Base-by-base conservation (phyloP, 2,329 filamentous ascomycete species). In the Pezicula carpinea region DNA sequence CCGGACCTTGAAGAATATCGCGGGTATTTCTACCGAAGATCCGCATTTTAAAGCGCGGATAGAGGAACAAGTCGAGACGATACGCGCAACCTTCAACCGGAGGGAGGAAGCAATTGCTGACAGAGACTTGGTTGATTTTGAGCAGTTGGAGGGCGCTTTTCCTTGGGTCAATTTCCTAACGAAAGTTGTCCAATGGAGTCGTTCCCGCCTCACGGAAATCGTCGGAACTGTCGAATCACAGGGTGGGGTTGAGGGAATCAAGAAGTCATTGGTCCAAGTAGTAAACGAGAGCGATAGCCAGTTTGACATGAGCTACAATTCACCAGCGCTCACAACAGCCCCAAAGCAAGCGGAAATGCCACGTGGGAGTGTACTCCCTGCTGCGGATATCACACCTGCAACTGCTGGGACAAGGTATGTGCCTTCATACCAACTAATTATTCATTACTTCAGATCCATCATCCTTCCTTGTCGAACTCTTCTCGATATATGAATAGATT, bases 141-240 rank as follows among this genome's bases (percentile, higher is more conserved):
- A 69, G 3, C 59, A 55, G 1, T 53, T 83, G 5, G 66, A 69
- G 31, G 57, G 61, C 2, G 52, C 57, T 2, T 83, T 73, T 56
- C 66, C 70, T 3, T 82, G 77, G 77, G 54, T 66, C 0, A 55
- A 62, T 3, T 76, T 80, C 44, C 58, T 75, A 5, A 52, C 70
- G 1, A 60, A 67, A 7, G 59, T 72, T 5, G 61, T 72, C 1
- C 55, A 66, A 15, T 82, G 78, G 74, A 64, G 70, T 17, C 67
- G 69, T 46, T 53, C 57, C 6, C 68, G 74, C 17, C 63, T 66
- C 26, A 55, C 60, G 5, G 73, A 80, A 49, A 68, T 82, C 35
- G 59, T 67, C 17, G 43, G 56, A 2, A 60, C 66, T 1, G 64
- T 82, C 15, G 54, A 61, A 8, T 42, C 54, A 3, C 66, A 70